Evolutionary conservation across 768 basidiomycete species (phyloP), one percentile per base, ranked within the genome.

Genomic region (Trametes cinnabarina): DNA sequence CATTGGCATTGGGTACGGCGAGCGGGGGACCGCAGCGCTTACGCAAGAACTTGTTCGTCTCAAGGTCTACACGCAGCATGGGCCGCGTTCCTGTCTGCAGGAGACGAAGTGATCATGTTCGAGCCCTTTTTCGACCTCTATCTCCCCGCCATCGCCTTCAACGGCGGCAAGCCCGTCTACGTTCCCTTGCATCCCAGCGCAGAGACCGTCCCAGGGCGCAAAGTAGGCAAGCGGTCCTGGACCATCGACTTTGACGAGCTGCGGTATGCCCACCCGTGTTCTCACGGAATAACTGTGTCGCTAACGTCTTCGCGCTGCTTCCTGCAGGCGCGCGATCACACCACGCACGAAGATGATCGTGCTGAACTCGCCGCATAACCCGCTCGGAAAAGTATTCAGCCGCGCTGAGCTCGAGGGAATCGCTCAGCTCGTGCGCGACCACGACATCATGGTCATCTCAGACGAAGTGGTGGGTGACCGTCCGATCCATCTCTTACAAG

Each of bases 101-200:
- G 89, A 3, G 96, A 98, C 68, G 96, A 99, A 73, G 96, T 98
- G 60, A 95, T 99, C 73, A 87, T 97, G 82, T 94, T 98, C 68
- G 96, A 98, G 72, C 96, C 94, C 2, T 97, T 93, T 79, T 98
- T 96, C 69, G 94, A 98, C 69, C 94, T 96, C 69, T 95, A 94
- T 70, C 80, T 94, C 47, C 87, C 94, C 22, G 91, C 90, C 12
- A 87, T 96, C 55, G 88, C 87, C 23, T 96, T 98, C 82, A 93
- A 95, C 65, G 91, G 91, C 28, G 96, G 94, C 49, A 87, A 83
- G 63, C 93, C 94, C 12, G 87, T 97, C 40, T 98, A 91, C 68
- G 93, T 99, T 10, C 95, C 96, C 3, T 78, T 99, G 22, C 95
- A 97, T 66, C 95, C 96, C 0, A 90, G 93, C 20, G 65, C 72